A percentile compares a stretch with the other conserved stretches of the same genome.
Evolutionary conservation across 2,329 filamentous ascomycete species (phyloP).

Genomic region (Ascochyta viciae-villosae): DNA sequence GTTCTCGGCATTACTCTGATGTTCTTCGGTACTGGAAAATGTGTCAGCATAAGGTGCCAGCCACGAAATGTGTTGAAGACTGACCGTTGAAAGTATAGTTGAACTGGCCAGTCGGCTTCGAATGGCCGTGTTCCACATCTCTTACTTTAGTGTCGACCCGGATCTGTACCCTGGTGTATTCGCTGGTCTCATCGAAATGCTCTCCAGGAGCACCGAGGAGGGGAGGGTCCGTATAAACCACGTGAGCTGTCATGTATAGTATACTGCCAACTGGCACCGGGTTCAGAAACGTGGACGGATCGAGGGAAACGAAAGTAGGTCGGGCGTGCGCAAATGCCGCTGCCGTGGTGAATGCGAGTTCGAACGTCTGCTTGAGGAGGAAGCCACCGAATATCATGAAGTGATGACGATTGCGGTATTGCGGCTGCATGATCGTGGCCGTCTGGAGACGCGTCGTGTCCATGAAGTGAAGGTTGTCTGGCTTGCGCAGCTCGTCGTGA

Average conservation of each 20-base stretch:
- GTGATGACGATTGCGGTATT: constrained; percentile 72
- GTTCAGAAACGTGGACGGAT: constrained; percentile 77
- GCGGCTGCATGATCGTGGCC: constrained; percentile 78
- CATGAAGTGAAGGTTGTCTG: constrained; percentile 67
- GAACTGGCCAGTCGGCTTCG: constrained; percentile 75
- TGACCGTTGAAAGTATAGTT: constrained; percentile 70
- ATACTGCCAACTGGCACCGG: constrained; percentile 78
- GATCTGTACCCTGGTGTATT: constrained; percentile 71
- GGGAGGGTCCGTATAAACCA: constrained; percentile 74
- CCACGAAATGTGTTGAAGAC: background rate
- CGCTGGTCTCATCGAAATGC: constrained; percentile 36
- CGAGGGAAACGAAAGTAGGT: constrained; percentile 74
- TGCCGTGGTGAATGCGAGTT: constrained; percentile 77
- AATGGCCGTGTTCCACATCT: constrained; percentile 73
- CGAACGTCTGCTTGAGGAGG: constrained; percentile 76
- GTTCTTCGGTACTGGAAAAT: constrained; percentile 62
- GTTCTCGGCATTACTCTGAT: constrained; percentile 70
- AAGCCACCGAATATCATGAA: constrained; percentile 83
- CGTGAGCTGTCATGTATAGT: constrained; percentile 73
- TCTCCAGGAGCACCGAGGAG: constrained; percentile 52
- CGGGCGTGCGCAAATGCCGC: constrained; percentile 73
- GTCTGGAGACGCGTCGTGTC: constrained; percentile 68
- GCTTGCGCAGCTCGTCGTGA: constrained; percentile 61
- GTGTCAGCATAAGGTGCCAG: background rate
- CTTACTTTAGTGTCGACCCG: constrained; percentile 75